phyloP scores from a whole-genome alignment of 352 stramenopile genomes.

The Blastocystis sp. region DNA sequence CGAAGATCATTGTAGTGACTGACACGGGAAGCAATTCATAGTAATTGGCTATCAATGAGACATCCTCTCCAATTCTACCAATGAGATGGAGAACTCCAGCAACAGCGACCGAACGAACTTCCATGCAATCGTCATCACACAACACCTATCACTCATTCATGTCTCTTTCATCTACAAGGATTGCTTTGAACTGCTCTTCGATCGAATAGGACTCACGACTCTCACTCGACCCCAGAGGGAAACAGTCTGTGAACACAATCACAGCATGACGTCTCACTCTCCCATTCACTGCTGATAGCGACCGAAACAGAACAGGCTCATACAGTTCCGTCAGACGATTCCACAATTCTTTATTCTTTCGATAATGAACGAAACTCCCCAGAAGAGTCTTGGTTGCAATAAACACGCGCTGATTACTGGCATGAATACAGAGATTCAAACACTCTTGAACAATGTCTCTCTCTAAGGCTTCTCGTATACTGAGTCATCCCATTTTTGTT shows the following conservation, averaged over 20 bases:
- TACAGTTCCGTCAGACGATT: conserved; percentile 41
- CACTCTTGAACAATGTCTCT: conserved; percentile 21
- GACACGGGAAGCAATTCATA: conserved; percentile 42
- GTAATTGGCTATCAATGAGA: background rate
- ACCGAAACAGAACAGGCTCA: conserved; percentile 52
- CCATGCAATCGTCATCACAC: conserved; percentile 23
- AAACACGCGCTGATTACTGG: background rate
- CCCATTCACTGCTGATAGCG: background rate
- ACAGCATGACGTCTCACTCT: conserved; percentile 7
- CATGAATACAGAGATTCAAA: conserved; percentile 20
- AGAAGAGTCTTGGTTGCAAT: background rate
- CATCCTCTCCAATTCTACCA: background rate
- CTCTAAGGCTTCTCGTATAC: background rate
- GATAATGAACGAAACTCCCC: conserved; percentile 30
- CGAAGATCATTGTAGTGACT: conserved; percentile 38
- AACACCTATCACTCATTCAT: background rate
- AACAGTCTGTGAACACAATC: conserved; percentile 60
- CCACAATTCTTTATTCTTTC: conserved; percentile 58
- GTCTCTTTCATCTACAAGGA: background rate
- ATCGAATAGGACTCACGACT: conserved; percentile 25
- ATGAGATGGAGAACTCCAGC: conserved; percentile 44
- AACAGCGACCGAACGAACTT: background rate
- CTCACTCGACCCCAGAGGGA: conserved; percentile 29
- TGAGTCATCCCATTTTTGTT: background rate
- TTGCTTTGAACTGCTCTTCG: conserved; percentile 48